Base-by-base conservation (phyloP, 2,329 filamentous ascomycete genomes). In the Calonectria montana region DNA sequence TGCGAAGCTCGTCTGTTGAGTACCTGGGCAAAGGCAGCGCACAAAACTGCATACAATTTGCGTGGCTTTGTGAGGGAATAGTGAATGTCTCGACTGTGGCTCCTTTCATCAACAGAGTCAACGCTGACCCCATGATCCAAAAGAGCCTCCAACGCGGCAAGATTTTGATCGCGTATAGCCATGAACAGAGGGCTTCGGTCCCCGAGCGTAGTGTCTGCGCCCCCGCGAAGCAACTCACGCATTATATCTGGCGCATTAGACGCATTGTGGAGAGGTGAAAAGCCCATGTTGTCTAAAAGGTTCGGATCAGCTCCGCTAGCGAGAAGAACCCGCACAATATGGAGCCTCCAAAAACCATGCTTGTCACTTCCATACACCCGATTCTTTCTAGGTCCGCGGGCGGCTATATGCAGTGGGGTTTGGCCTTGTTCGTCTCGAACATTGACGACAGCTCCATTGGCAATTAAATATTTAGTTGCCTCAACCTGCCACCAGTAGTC, bases 371-470 rank as follows among this genome's bases (percentile, higher is more conserved):
- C 12, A 2, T 10, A 2, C 1, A 10, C 1, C 1, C 43, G 23
- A 29, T 50, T 23, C 3, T 12, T 21, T 16, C 35, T 18, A 2
- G 8, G 6, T 4, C 71, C 69, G 6, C 15, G 1, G 1, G 74
- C 67, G 1, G 75, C 74, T 10, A 75, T 31, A 18, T 78, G 76
- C n/a, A 78, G 61, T 6, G 76, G 71, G n/a, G 74, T 71, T 10
- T 66, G 48, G 1, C 67, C 69, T 15, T 55, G 5, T 2, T 47
- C 39, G 10, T 75, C 31, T 9, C 35, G 1, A 0, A 64, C 66
- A 35, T 78, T 59, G 1, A 71, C 45, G 3, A 67, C 25, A 2
- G 76, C 74, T n/a, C 76, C 76, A 1, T 70, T 29, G 4, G 37
- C 35, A 18, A 77, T 53, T 4, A 78, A 41, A 23, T 74, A 76